Base-by-base conservation (phyloP, 2,329 filamentous ascomycete species). In the Penicillium palitans region DNA sequence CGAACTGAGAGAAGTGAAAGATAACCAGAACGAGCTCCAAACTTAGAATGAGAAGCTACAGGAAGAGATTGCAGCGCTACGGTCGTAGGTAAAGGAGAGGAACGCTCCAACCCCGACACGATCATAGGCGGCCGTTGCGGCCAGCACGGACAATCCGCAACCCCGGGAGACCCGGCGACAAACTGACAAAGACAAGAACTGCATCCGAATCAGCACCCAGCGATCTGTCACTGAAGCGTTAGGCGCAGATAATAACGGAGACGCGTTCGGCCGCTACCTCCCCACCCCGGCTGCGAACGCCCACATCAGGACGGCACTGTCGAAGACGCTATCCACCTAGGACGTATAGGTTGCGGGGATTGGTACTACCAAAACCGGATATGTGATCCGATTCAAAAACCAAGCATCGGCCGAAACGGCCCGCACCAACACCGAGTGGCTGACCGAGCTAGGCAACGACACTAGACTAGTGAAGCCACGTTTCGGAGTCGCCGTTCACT, bases 341-440 rank as follows among this genome's bases (percentile, higher is more conserved):
- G 61, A 50, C 39, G 53, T 13, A 31, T 8, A 60, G 17, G 51
- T 58, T 24, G 29, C 40, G 2, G 27, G 27, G 9, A 29, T 29
- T 10, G 9, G 27, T 10, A 29, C 27, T 10, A 29, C 27, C 3
- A 29, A 29, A 1, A 12, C 27, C 27, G 27, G 53, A 46, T 60
- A 60, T 27, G 19, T 60, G n/a, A 46, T 57, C 44, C 44, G 44
- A 7, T 60, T 57, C 25, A 27, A 50, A 15, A 40, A 52, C 12
- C 15, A 27, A 1, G 35, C 7, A 0, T 37, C 35, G 6, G 35
- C 35, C 6, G 35, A 37, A n/a, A 17, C 35, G 35, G 47, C 54
- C 39, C 47, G 40, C 31, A 46, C 35, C 13, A 57, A 57, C 24
- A 52, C 59, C 17, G 54, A 57, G 44, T 70, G 59, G 65, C 46